Evolutionary conservation across 2,329 filamentous ascomycete genomes (phyloP), one percentile per base, ranked within the genome.

Genomic region (Fusarium neocosmosporiellum): DNA sequence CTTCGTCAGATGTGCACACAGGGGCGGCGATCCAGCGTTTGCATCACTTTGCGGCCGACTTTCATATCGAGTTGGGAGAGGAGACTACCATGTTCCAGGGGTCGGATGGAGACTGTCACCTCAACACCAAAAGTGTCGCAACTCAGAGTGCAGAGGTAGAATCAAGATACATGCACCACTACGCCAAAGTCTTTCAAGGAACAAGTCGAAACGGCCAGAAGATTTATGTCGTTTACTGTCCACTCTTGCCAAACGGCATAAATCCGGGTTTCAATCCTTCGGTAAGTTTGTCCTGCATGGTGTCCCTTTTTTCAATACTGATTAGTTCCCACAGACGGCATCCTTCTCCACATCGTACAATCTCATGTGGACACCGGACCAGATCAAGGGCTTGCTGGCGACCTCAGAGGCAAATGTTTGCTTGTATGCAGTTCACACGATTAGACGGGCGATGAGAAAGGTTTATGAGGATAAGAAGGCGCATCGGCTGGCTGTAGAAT

Each of bases 341-440:
- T 54, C 72, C 0, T 76, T 77, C 4, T 77, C 75, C 0, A 77
- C 70, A 0, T 77, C 75, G 0, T 74, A 74, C 1, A 77, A 77
- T 7, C 75, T 77, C 2, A 59, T 77, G 22, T 77, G 75, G 75
- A 70, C 70, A 0, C 75, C 75, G 0, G 55, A 69, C 1, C 75
- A 77, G 10, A 66, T 77, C 1, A 70, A 66, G 11, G 46, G 29
- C 0, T 43, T 77, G 0, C 59, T 75, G 3, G 16, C 57, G 0
- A 76, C 70, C 0, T 36, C 68, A 0, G 63, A 71, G 41, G 60
- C 70, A 0, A 77, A 77, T 18, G 5, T 67, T 10, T 59, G 65
- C 0, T 9, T 65, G 1, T 73, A 76, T 66, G 72, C 66, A 7
- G 65, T 71, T 3, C 10, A 74, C 7, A 74, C 62, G 0, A 75